phyloP scores from a whole-genome alignment of 1,284 basidiomycete genomes.

The Cryptococcus maquisensis region DNA sequence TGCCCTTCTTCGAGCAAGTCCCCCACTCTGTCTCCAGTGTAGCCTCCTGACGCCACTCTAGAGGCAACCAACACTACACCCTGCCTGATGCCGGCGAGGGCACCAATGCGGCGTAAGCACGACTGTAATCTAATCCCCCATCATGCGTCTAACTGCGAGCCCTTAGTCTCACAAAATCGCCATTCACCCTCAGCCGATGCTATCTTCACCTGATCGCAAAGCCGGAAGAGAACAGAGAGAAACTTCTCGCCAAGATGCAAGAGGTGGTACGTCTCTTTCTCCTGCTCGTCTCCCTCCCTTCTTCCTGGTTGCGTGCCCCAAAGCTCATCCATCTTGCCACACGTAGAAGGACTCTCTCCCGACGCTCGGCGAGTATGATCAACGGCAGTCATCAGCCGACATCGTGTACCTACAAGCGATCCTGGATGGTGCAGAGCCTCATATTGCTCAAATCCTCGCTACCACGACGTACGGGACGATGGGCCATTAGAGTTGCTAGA shows the following conservation, averaged over 20 bases:
- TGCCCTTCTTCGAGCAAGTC: not conserved
- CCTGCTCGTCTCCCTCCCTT: too few relatives aligned
- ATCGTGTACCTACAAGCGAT: conserved; percentile 20
- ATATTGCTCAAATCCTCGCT: conserved; percentile 17
- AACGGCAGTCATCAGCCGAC: conserved; percentile 23
- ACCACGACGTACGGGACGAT: conserved; percentile 11
- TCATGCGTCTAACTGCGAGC: not conserved
- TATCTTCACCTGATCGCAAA: conserved; percentile 12
- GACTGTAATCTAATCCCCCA: not conserved
- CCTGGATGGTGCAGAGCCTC: conserved; percentile 9
- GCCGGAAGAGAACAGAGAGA: conserved; percentile 7
- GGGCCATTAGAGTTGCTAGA: not conserved
- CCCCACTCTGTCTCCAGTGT: too few relatives aligned
- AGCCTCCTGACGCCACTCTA: not conserved
- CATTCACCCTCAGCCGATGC: conserved; percentile 13
- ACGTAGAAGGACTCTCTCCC: conserved; percentile 18
- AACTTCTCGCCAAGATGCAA: conserved; percentile 10
- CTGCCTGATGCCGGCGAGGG: not conserved
- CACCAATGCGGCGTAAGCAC: not conserved
- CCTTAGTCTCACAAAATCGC: conserved; percentile 5
- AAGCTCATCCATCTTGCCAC: not conserved
- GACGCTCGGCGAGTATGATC: conserved; percentile 12
- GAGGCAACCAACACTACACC: not conserved
- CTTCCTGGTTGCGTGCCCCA: not conserved
- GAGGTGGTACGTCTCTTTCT: conserved; percentile 12